These are phyloP conservation scores for Pilasporangium apinafurcum DNA, from an alignment of 352 stramenopile species.

Conservation along the genomic window DNA sequence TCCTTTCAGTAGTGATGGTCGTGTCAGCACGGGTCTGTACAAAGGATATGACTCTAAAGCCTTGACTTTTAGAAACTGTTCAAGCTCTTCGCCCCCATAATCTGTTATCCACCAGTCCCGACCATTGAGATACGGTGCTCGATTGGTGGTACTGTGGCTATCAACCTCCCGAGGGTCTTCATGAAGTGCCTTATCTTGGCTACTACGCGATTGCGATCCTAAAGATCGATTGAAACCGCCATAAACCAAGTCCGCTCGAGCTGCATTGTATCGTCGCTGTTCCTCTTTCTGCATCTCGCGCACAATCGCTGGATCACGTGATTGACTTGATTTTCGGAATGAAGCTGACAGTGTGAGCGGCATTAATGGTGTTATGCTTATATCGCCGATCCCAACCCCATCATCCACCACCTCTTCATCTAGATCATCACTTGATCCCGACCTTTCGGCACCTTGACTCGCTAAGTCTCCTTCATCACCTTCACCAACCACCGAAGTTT, in stretches of 20 bases:
- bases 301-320: slow-evolving; percentile 39
- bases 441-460: neutral
- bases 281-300: slow-evolving; percentile 36
- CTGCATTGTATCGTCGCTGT: slow-evolving; percentile 45
- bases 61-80: slow-evolving; percentile 58
- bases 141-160: slow-evolving; percentile 4
- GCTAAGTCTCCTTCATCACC: neutral
- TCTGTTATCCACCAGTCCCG: slow-evolving; percentile 76
- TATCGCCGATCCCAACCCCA: slow-evolving; percentile 53
- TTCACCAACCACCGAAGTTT: slow-evolving; percentile 1
- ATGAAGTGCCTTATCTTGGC: neutral
- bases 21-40: slow-evolving; percentile 47
- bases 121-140: slow-evolving; percentile 38
- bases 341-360: slow-evolving; percentile 11
- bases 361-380: slow-evolving; percentile 25
- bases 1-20: slow-evolving; percentile 44
- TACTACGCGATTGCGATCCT: neutral
- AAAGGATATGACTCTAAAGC: slow-evolving; percentile 77
- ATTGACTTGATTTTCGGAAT: neutral
- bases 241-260: slow-evolving; percentile 31
- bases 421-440: slow-evolving; percentile 6
- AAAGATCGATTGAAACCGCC: neutral
- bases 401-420: slow-evolving; percentile 22
- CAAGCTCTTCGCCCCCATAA: slow-evolving; percentile 66
- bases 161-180: slow-evolving; percentile 4